Evolutionary conservation across 768 basidiomycete species (phyloP), one percentile per base, ranked within the genome.

Genomic region (Serendipita sp.): DNA sequence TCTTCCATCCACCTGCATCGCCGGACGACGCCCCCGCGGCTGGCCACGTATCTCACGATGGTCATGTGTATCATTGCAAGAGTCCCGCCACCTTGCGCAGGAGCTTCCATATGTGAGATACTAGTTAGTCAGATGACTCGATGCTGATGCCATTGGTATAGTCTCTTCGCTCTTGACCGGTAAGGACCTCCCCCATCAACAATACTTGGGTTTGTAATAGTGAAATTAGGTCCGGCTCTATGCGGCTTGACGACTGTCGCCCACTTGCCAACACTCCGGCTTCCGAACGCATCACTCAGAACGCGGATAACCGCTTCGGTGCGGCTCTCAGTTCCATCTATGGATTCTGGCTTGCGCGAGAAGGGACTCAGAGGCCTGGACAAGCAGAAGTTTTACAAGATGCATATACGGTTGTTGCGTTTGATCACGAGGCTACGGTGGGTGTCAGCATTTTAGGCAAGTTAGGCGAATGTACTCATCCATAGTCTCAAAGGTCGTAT

Each of bases 371-470:
- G 26, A 22, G 53, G 20, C 30, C 53, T n/a, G 53, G 53, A 11
- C 67, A 61, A 42, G 60, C 58, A 9, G 50, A 63, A 31, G 69
- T 56, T 11, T 62, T 44, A 30, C 62, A 68, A 3, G 83, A 84
- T 64, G 74, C 83, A 1, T 85, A 85, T 64, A 82, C 79, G 3
- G 73, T 85, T 53, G 61, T 82, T n/a, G 65, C 81, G 17, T 83
- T 83, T 64, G 66, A 78, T 50, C 34, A 69, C 9, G 5, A 42
- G 9, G 3, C 1, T 0, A 26, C 20, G 26, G 53, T 58, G 31
- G 9, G 53, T 33, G 45, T 5, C n/a, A n/a, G n/a, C 9, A 48
- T 48, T 48, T n/a, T 20, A 28, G 45, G 9, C 45, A 38, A 38
- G 38, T n/a, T n/a, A n/a, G n/a, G n/a, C n/a, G n/a, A 2, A 62